A percentile compares a stretch with the other conserved stretches of the same genome.
Evolutionary conservation across 2,329 filamentous ascomycete genomes (phyloP).

Genomic region (Neofusicoccum parvum): DNA sequence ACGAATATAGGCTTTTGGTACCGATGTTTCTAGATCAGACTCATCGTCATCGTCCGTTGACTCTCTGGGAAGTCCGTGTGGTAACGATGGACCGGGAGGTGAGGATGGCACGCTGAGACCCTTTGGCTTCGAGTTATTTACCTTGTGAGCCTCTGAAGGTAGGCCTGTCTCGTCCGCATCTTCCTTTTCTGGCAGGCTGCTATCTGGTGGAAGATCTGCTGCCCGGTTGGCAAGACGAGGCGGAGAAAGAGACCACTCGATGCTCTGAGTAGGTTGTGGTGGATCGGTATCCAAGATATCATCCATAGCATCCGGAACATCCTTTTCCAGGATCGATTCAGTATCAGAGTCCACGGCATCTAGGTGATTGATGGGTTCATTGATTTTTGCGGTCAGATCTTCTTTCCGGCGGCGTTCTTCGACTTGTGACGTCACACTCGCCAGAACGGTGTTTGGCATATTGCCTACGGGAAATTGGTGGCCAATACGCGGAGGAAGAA

Average conservation of each 20-base stretch:
- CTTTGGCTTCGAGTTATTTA: too few relatives aligned
- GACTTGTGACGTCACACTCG: neutral
- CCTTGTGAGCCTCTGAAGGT: too few relatives aligned
- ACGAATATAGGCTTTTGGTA: neutral
- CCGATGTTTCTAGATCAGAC: neutral
- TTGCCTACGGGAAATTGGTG: neutral
- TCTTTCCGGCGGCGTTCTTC: neutral
- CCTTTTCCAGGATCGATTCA: too few relatives aligned
- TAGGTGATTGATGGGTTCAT: neutral
- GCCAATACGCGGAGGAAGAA: neutral
- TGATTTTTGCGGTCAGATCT: neutral
- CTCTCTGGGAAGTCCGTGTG: neutral
- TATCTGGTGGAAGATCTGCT: slow-evolving; percentile 3
- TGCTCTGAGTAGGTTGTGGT: neutral
- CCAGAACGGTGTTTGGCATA: neutral
- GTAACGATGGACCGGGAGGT: neutral
- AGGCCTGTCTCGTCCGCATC: neutral
- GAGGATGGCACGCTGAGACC: neutral
- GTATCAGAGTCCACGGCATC: too few relatives aligned
- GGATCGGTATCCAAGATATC: neutral
- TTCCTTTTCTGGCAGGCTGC: neutral
- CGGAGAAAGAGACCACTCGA: neutral
- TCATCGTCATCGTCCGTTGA: neutral
- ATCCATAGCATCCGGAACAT: neutral
- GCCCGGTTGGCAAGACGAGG: neutral